These are phyloP conservation scores for Apiospora malaysiana DNA, from an alignment of 2,329 filamentous ascomycete genomes.

Conservation along the genomic window DNA sequence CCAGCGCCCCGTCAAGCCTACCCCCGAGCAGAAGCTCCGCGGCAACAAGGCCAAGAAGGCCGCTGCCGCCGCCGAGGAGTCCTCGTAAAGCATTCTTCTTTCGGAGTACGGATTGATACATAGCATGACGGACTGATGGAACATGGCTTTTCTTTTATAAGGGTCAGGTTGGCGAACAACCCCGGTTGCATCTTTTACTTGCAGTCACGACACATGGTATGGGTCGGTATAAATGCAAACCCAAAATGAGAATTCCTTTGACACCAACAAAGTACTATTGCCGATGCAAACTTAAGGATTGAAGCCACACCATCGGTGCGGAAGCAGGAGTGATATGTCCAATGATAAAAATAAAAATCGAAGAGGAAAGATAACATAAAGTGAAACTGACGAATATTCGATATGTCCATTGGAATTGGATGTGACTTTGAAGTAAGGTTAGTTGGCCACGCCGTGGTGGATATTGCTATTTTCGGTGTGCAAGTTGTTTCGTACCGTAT, in stretches of 20 bases:
- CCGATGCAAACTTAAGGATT: not conserved
- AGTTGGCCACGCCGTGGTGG: not conserved
- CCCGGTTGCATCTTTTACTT: slow-evolving; percentile 20
- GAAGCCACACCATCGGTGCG: not conserved
- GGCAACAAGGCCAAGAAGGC: slow-evolving; percentile 82
- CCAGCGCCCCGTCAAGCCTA: slow-evolving; percentile 79
- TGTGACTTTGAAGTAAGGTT: slow-evolving; percentile 5
- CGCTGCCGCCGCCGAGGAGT: slow-evolving; percentile 54
- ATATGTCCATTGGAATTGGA: not conserved
- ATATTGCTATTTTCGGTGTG: slow-evolving; percentile 16
- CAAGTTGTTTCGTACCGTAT: slow-evolving; percentile 12
- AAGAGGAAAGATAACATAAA: not conserved
- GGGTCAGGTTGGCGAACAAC: slow-evolving; percentile 22
- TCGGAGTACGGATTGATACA: slow-evolving; percentile 23
- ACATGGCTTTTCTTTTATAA: slow-evolving; percentile 17
- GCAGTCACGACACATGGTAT: slow-evolving; percentile 2
- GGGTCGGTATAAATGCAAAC: slow-evolving; percentile 18
- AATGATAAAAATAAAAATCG: not conserved
- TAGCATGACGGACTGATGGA: slow-evolving; percentile 18
- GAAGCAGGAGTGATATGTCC: not conserved
- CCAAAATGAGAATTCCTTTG: slow-evolving; percentile 19
- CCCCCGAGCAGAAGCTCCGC: slow-evolving; percentile 75
- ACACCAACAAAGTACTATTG: slow-evolving; percentile 6
- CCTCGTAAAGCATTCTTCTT: slow-evolving; percentile 38
- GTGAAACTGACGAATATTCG: not conserved